Conservation (phyloP, 108 stramenopile genomes). For the Pseudonitzschia multiseries region DNA sequence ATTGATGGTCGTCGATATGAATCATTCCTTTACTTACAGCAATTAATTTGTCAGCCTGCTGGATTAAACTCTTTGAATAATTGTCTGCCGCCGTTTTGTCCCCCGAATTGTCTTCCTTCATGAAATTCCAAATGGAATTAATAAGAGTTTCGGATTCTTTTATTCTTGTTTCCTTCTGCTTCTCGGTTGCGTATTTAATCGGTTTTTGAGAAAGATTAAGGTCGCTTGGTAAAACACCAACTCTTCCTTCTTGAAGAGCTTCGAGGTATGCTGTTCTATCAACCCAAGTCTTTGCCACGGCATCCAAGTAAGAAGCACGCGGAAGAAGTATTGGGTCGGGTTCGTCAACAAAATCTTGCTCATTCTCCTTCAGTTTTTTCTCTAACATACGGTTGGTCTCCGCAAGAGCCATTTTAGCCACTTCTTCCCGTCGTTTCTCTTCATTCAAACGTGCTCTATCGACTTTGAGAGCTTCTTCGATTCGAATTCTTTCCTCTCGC, state of each 20-base stretch:
- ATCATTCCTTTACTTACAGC: background rate
- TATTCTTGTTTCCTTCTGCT: background rate
- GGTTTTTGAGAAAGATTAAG: background rate
- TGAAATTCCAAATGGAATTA: conserved; percentile 17
- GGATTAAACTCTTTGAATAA: conserved; percentile 6
- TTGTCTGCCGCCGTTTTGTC: background rate
- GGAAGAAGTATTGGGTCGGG: background rate
- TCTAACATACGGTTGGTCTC: background rate
- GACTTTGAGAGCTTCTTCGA: background rate
- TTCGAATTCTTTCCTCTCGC: background rate
- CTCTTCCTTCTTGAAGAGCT: conserved; percentile 9
- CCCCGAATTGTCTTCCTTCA: conserved; percentile 5
- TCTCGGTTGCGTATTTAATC: background rate
- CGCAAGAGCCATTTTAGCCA: background rate
- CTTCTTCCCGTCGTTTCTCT: conserved; percentile 6
- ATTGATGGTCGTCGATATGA: background rate
- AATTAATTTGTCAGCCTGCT: conserved; percentile 10
- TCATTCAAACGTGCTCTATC: background rate
- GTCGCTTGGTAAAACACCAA: conserved; percentile 1
- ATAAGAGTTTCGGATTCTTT: conserved; percentile 9
- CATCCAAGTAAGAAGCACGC: conserved; percentile 21
- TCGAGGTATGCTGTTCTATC: conserved; percentile 18
- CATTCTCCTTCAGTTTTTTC: background rate
- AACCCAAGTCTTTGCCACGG: conserved; percentile 25
- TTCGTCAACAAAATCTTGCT: background rate